Conservation (phyloP, 2,329 filamentous ascomycete genomes). For the Trichoderma breve region DNA sequence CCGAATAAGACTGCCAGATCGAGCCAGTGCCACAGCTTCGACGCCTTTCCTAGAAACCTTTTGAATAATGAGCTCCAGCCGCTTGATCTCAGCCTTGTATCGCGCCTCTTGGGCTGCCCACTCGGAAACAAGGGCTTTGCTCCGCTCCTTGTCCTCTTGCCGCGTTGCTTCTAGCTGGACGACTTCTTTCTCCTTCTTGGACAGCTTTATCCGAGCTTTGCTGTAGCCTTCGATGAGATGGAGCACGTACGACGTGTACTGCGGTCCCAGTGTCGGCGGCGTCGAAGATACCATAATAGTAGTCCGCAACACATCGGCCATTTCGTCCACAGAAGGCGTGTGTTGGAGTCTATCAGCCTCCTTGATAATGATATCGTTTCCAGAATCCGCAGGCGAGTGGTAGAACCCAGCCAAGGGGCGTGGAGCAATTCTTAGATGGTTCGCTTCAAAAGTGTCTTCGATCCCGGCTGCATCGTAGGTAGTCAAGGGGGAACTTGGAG, state of each 20-base stretch:
- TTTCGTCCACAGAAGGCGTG: conserved; percentile 43
- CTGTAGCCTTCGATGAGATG: conserved; percentile 39
- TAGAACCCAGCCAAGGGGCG: background rate
- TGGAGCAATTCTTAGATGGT: background rate
- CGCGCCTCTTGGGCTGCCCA: conserved; percentile 27
- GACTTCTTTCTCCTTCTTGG: conserved; percentile 37
- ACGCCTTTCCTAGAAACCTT: conserved; percentile 42
- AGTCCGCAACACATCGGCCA: conserved; percentile 45
- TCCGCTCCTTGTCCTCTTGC: conserved; percentile 37
- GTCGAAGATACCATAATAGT: conserved; percentile 40
- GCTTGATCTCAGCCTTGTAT: conserved; percentile 33
- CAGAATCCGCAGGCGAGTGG: background rate
- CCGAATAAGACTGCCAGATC: conserved; percentile 40
- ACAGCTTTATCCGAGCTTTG: conserved; percentile 29
- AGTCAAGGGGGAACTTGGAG: conserved; percentile 20
- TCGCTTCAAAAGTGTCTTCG: background rate
- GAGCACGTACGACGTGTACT: conserved; percentile 44
- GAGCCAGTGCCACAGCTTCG: conserved; percentile 44
- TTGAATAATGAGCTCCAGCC: conserved; percentile 34
- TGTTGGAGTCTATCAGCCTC: conserved; percentile 33
- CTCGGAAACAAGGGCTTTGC: conserved; percentile 25
- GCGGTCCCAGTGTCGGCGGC: conserved; percentile 37
- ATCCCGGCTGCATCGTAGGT: background rate
- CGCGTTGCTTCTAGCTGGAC: conserved; percentile 36
- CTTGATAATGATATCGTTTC: conserved; percentile 23